Percentiles rank a stretch among this genome's conserved stretches.
Conservation (phyloP, 805 yeast species). For the Candida piceae region DNA sequence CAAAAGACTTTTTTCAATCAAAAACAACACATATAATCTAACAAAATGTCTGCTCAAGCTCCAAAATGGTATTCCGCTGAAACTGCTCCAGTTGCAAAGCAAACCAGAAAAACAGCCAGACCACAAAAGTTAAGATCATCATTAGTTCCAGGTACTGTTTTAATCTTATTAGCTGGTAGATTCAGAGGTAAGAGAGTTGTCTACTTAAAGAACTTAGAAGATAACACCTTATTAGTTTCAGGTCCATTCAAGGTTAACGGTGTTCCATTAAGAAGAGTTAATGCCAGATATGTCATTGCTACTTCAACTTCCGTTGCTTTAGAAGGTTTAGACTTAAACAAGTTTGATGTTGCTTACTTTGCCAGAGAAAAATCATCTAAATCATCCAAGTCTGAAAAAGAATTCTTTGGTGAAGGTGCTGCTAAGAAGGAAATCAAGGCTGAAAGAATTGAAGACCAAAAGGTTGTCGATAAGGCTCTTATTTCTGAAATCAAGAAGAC, state of each 20-base stretch:
- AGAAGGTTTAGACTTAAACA: conserved; percentile 75
- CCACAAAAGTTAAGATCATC: conserved; percentile 96
- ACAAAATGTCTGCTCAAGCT: conserved; percentile 40
- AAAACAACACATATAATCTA: conserved; percentile 2
- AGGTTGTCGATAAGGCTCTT: conserved; percentile 87
- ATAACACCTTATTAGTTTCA: conserved; percentile 93
- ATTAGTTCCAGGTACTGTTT: conserved; percentile 95
- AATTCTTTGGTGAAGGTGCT: conserved; percentile 72
- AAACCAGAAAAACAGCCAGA: conserved; percentile 83
- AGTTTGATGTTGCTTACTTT: conserved; percentile 91
- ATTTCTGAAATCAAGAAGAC: conserved; percentile 94
- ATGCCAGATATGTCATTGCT: conserved; percentile 97
- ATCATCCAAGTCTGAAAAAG: conserved; percentile 84
- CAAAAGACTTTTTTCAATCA: neutral
- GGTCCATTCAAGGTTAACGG: conserved; percentile 99
- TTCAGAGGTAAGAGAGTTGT: conserved; percentile 99
- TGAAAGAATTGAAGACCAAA: conserved; percentile 96
- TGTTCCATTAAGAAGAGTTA: conserved; percentile 99
- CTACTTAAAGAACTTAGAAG: conserved; percentile 93
- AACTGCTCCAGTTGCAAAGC: conserved; percentile 81
- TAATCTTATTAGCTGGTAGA: conserved; percentile 97
- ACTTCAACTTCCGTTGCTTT: conserved; percentile 90
- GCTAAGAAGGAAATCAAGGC: conserved; percentile 86
- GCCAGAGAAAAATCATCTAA: conserved; percentile 89
- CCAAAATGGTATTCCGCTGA: conserved; percentile 94